Evolutionary conservation across 306 rosid genomes (phyloP), one percentile per base, ranked within the genome.

Genomic region (Cicer arietinum): DNA sequence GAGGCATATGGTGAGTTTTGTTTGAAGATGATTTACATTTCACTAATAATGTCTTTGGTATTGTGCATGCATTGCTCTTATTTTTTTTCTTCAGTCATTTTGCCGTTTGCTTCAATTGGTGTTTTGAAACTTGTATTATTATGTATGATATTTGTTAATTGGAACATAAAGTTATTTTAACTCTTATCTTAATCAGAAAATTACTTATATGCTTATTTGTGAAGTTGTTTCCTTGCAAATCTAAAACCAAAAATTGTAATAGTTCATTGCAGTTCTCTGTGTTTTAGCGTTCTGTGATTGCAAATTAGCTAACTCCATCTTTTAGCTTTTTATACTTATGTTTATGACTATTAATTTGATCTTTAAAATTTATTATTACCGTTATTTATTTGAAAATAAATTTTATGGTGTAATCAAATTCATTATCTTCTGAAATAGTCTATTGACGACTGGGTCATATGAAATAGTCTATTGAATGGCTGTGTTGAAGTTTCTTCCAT

Each of bases 1-100:
- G 81, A 92, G 99, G 91, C 99, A 95, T 85, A 90, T 95, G 99
- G 99, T 95, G 88, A 90, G 99, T 85, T 47, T 39, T 40, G 58
- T 35, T 81, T n/a, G 18, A 64, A 51, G 59, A 75, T 73, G 54
- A 43, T 16, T 68, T 56, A 20, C 54, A 54, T 54, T 43, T 69
- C 60, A 13, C 6, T 58, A 11, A 51, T 52, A 11, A 51, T 52
- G 56, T 79, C 42, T 80, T 80, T 9, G 25, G 57, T 47, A 10
- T 37, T 79, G 25, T 65, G 59, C 43, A 16, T 17, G 14, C 61
- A 64, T 16, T 47, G 14, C 58, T 12, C 20, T 43, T 59, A 9
- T 59, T 6, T 52, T 43, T 56, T 71, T 53, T 67, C 40, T 17
- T 79, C 63, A 40, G 16, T 20, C 3, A 39, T 40, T 47, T 39